A percentile compares a stretch with the other conserved stretches of the same genome.
These are phyloP conservation scores for Macrocystidia cucumis DNA, from an alignment of 1,284 basidiomycete genomes.

Conservation along the genomic window DNA sequence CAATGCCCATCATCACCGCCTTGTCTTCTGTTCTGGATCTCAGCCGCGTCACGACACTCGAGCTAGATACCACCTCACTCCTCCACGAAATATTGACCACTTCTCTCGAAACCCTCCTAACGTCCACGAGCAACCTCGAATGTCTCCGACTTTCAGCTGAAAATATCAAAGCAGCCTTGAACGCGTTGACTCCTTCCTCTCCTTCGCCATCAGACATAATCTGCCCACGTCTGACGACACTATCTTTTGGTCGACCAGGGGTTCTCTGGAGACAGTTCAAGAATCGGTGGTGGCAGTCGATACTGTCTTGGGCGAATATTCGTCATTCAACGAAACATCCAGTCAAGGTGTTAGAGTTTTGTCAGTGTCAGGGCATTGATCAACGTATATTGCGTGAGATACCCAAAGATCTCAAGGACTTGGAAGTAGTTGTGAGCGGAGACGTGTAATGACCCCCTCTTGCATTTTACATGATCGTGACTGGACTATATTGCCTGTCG, in stretches of 20 bases:
- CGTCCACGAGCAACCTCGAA: conserved; percentile 10
- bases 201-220: conserved; percentile 4
- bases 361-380: too few relatives aligned
- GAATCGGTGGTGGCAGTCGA: conserved; percentile 14
- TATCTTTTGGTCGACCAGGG: conserved; percentile 18
- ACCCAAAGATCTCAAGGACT: too few relatives aligned
- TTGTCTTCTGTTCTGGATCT: conserved; percentile 16
- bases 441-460: too few relatives aligned
- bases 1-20: conserved; percentile 13
- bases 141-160: conserved; percentile 19
- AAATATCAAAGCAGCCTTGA: conserved; percentile 16
- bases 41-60: conserved; percentile 17
- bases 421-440: too few relatives aligned
- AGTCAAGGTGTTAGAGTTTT: too few relatives aligned
- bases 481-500: too few relatives aligned
- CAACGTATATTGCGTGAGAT: too few relatives aligned
- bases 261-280: conserved; percentile 22
- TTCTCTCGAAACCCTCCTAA: conserved; percentile 10
- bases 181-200: conserved; percentile 10
- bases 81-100: conserved; percentile 13
- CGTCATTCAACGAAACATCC: too few relatives aligned
- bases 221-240: conserved; percentile 12
- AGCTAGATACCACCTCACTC: conserved; percentile 19
- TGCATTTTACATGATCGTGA: too few relatives aligned
- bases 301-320: conserved; percentile 6